phyloP scores from a whole-genome alignment of 176 grass and related monocot species.

The Phoenix dactylifera region DNA sequence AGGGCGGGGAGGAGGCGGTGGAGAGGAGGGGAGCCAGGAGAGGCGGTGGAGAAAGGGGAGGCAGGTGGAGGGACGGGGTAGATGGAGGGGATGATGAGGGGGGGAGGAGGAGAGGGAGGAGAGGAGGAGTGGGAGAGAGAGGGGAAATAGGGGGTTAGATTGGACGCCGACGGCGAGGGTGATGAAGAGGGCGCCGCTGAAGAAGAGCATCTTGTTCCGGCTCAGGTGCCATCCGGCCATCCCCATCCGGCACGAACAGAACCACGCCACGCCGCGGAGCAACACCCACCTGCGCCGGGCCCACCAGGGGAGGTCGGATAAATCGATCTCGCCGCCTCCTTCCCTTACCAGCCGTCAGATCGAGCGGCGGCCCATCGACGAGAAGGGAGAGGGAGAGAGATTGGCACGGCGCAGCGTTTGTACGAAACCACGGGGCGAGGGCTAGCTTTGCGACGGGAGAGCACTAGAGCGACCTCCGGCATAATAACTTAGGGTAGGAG shows the following conservation, averaged over 20 bases:
- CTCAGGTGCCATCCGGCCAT: conserved; percentile 91
- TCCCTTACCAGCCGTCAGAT: too few species aligned
- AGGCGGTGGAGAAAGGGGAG: conserved; percentile 54
- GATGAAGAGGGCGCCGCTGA: conserved; percentile 83
- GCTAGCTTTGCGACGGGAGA: neutral
- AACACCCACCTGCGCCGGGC: conserved; percentile 53
- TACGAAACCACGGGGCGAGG: too few species aligned
- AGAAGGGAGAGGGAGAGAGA: too few species aligned
- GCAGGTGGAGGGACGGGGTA: conserved; percentile 33
- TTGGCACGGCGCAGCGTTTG: too few species aligned
- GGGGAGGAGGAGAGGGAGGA: conserved; percentile 31
- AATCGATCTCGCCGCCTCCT: neutral
- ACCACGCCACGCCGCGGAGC: conserved; percentile 79
- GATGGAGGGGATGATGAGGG: neutral
- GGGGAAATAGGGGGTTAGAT: conserved; percentile 70
- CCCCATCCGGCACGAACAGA: conserved; percentile 94
- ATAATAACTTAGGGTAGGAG: neutral
- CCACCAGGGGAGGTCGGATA: conserved; percentile 24
- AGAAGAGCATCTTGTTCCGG: conserved; percentile 98
- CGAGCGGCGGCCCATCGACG: too few species aligned
- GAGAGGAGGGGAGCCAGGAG: conserved; percentile 31
- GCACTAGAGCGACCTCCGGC: neutral
- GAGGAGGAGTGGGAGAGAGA: conserved; percentile 50
- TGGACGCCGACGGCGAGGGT: conserved; percentile 92
- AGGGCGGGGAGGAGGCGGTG: neutral